These are phyloP conservation scores for Populus pruinosa DNA, from an alignment of 345 rosid genomes.

Conservation along the genomic window DNA sequence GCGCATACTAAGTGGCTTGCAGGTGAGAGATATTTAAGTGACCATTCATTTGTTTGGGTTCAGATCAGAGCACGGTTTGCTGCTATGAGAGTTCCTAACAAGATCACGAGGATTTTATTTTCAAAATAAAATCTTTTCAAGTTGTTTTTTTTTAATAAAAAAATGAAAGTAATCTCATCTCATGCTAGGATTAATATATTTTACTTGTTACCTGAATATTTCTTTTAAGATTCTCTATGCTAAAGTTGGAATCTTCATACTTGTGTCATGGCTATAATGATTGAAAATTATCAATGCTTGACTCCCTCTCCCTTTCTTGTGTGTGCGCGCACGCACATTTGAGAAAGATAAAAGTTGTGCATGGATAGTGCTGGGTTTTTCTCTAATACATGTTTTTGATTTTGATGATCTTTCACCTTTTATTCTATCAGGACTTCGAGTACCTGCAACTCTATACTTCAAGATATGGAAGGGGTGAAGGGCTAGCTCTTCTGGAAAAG, in stretches of 20 bases:
- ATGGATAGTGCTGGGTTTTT: background rate
- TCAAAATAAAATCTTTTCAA: background rate
- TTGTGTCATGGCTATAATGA: background rate
- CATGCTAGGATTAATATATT: background rate
- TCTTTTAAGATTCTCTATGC: background rate
- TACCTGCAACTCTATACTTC: conserved; percentile 73
- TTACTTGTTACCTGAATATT: background rate
- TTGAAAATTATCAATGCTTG: background rate
- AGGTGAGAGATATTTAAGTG: conserved; percentile 40
- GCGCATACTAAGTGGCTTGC: conserved; percentile 89
- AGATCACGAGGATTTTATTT: background rate
- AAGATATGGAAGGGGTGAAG: conserved; percentile 73
- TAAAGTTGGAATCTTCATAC: background rate
- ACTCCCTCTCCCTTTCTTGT: background rate
- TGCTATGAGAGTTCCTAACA: background rate
- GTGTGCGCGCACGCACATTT: too few relatives aligned
- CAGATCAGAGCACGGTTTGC: background rate
- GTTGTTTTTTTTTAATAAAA: background rate
- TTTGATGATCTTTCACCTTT: background rate
- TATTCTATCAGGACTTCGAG: conserved; percentile 56
- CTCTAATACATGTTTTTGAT: background rate
- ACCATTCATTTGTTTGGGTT: background rate
- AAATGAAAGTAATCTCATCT: background rate
- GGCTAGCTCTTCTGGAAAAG: conserved; percentile 71
- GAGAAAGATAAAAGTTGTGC: background rate